Evolutionary conservation across 768 basidiomycete genomes (phyloP), one percentile per base, ranked within the genome.

Genomic region (Agrocybe pediades): DNA sequence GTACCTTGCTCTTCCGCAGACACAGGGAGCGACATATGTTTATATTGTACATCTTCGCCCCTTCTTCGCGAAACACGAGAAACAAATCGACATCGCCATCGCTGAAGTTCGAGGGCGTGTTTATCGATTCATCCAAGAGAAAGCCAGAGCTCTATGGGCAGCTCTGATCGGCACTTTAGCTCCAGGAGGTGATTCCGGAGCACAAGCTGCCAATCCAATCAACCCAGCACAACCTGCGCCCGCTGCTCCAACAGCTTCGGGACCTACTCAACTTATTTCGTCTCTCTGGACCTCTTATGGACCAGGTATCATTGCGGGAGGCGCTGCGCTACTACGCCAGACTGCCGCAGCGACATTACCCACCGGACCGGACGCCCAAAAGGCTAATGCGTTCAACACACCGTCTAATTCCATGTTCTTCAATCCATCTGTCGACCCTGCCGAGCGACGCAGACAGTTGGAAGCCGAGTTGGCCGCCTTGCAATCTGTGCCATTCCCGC

Each of bases 1-100:
- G 54, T 96, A 93, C 71, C 85, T 98, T 45, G 89, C 87, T 2
- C 84, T 95, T 6, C 95, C 95, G 0, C 93, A 95, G 65, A 92
- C 91, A 0, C 86, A 85, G 59, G 95, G 95, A 21, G 85, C 95
- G 0, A 85, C 92, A 1, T 91, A 90, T 68, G 75, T 98, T 64
- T 98, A 96, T 75, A 76, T 74, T 39, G 74, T 78, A 11, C 85
- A 92, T 57, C 84, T 98, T 11, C 83, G 86, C 27, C 95, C 95
- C 0, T 86, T 92, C 73, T 89, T 98, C 70, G 79, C 79, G 47
- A 74, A 81, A 17, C 90, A 97, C 65, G 95, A 98, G 70, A 62
- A 74, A 1, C 85, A 93, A 66, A 95, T 98, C 66, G 95, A 98
- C 67, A 81, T 82, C 13, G 76, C 87, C 5, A 81, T 97, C 36